Evolutionary conservation across 2,329 filamentous ascomycete species (phyloP).

Genomic region (Aspergillus intermedius): DNA sequence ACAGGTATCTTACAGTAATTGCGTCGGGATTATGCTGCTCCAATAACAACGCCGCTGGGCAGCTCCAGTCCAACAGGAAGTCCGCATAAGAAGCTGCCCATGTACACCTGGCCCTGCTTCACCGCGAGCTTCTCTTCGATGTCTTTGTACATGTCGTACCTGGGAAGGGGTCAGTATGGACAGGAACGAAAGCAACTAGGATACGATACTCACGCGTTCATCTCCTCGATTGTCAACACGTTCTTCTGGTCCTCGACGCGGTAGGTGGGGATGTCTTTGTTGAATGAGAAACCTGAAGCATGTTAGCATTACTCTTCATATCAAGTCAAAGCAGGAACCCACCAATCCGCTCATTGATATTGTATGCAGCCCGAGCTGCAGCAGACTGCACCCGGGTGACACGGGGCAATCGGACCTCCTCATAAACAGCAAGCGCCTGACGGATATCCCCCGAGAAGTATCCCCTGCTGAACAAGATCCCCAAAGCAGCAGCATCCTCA

Average conservation of each 20-base stretch:
- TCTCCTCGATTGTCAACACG: conserved; percentile 62
- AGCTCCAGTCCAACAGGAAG: conserved; percentile 43
- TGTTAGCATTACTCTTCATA: conserved; percentile 4
- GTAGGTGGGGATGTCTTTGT: conserved; percentile 52
- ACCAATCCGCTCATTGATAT: conserved; percentile 59
- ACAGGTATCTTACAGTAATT: too few species aligned
- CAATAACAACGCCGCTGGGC: conserved; percentile 23
- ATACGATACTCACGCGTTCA: conserved; percentile 51
- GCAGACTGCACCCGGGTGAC: conserved; percentile 53
- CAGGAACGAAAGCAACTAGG: background rate
- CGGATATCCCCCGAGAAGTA: conserved; percentile 45
- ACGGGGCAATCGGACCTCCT: conserved; percentile 49
- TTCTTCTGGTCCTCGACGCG: conserved; percentile 56
- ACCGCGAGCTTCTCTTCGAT: conserved; percentile 45
- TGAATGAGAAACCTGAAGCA: conserved; percentile 54
- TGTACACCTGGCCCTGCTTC: conserved; percentile 23
- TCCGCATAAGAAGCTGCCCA: conserved; percentile 37
- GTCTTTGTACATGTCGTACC: conserved; percentile 55
- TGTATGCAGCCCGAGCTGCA: conserved; percentile 52
- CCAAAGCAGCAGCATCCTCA: conserved; percentile 58
- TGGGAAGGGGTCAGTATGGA: conserved; percentile 15
- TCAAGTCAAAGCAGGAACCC: conserved; percentile 6
- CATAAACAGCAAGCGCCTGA: conserved; percentile 46
- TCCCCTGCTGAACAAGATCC: conserved; percentile 51
- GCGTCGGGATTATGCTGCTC: conserved; percentile 1